Percentiles rank a stretch among this genome's conserved stretches.
phyloP scores from a whole-genome alignment of 345 rosid species.

The Populus euphratica region DNA sequence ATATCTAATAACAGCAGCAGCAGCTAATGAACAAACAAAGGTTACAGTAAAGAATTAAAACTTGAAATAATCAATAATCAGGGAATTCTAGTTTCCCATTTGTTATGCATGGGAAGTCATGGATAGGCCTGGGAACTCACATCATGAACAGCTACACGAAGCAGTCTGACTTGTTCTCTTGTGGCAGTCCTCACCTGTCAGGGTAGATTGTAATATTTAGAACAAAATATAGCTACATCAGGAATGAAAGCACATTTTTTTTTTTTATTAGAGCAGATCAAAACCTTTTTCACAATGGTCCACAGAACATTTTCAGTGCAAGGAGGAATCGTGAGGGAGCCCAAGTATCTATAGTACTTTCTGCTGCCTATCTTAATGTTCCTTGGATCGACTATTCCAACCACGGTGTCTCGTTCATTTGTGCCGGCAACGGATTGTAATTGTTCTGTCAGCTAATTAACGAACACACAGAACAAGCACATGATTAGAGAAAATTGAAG shows the following conservation, averaged over 20 bases:
- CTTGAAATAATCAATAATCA: neutral
- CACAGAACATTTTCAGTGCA: constrained; percentile 71
- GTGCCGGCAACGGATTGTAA: constrained; percentile 32
- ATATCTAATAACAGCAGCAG: no score
- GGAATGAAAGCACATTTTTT: neutral
- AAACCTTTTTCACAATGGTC: constrained; percentile 64
- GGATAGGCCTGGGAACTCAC: constrained; percentile 35
- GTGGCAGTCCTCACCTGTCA: constrained; percentile 59
- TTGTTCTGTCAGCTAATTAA: constrained; percentile 39
- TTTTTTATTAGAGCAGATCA: neutral
- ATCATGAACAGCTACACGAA: constrained; percentile 78
- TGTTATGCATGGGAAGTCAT: neutral
- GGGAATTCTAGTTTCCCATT: neutral
- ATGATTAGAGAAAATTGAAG: neutral
- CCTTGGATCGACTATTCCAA: constrained; percentile 55
- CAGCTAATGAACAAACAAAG: neutral
- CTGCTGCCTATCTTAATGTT: constrained; percentile 47
- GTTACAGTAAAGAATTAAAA: neutral
- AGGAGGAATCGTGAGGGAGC: constrained; percentile 89
- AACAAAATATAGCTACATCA: neutral
- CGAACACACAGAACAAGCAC: neutral
- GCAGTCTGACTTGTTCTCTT: constrained; percentile 51
- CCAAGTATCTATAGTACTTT: constrained; percentile 69
- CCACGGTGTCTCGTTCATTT: constrained; percentile 21
- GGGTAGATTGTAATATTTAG: neutral